Conservation (phyloP, 768 basidiomycete species). For the Leccinum sublutescens region DNA sequence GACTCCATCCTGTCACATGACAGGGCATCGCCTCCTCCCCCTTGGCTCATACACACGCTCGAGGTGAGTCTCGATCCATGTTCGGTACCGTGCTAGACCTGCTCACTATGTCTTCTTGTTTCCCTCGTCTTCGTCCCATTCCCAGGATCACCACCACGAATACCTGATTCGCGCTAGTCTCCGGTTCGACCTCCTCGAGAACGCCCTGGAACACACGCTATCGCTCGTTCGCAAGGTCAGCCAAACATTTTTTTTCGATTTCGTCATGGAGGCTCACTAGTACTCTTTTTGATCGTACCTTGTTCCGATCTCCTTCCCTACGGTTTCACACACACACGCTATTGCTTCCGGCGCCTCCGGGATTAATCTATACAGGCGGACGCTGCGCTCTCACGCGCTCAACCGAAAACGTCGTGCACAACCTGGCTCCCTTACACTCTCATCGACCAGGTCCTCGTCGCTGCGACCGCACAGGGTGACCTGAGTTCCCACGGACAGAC, state of each 20-base stretch:
- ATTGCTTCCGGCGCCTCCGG: not conserved
- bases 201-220: conserved; percentile 72
- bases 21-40: conserved; percentile 60
- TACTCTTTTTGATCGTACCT: conserved; percentile 5
- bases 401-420: conserved; percentile 52
- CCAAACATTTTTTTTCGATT: not conserved
- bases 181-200: conserved; percentile 74
- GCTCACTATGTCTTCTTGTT: conserved; percentile 1
- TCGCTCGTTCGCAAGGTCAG: conserved; percentile 72
- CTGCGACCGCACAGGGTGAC: conserved; percentile 53
- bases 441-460: conserved; percentile 77
- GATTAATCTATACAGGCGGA: conserved; percentile 43
- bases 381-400: conserved; percentile 47
- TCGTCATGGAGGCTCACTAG: conserved; percentile 5
- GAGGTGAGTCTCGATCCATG: conserved; percentile 45
- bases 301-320: not conserved
- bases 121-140: not conserved
- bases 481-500: conserved; percentile 41
- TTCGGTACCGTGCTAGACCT: not conserved
- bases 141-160: conserved; percentile 69
- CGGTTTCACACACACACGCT: not conserved
- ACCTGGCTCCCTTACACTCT: conserved; percentile 85
- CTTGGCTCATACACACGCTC: conserved; percentile 78
- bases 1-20: conserved; percentile 75
- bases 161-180: conserved; percentile 78